Percentiles rank a stretch among this genome's conserved stretches.
Evolutionary conservation across 129 eudicot species (phyloP).

Genomic region (Daucus carota): DH1_v3.0 NC_030381.2:50435501-50436000

Average conservation of each 20-base stretch:
- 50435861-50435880: constrained; percentile 39
- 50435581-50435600: no score
- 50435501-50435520: not conserved
- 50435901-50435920: constrained; percentile 34
- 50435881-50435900: constrained; percentile 27
- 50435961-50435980: constrained; percentile 37
- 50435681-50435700: no score
- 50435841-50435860: constrained; percentile 48
- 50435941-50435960: constrained; percentile 54
- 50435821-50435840: constrained; percentile 41
- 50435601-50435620: no score
- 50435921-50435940: constrained; percentile 38
- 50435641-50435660: no score
- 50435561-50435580: no score
- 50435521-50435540: constrained; percentile 23
- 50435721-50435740: no score
- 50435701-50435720: no score
- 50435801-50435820: constrained; percentile 13
- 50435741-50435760: no score
- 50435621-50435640: no score
- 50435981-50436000: constrained; percentile 41
- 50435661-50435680: no score
- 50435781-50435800: constrained; percentile 55
- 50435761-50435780: not conserved
- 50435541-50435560: not conserved